Evolutionary conservation across 202 grass and related monocot genomes (phyloP).

Genomic region (Zizania palustris): DNA sequence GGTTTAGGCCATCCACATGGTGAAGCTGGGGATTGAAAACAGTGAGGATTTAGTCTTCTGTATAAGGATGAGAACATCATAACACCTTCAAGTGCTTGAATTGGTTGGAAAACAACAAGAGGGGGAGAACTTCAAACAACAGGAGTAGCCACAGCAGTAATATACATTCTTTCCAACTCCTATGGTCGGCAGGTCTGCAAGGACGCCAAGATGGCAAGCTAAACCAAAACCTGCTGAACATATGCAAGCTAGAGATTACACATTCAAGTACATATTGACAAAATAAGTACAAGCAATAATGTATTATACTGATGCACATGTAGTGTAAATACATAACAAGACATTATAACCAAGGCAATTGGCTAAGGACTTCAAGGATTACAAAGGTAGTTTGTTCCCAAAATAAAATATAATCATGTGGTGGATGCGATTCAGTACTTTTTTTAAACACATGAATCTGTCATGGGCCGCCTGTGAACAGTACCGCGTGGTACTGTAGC

Average conservation of each 20-base stretch:
- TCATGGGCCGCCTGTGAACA: too few relatives aligned
- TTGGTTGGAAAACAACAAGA: neutral
- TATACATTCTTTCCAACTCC: slow-evolving; percentile 91
- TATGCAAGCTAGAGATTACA: slow-evolving; percentile 5
- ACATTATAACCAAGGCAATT: neutral
- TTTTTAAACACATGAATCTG: too few relatives aligned
- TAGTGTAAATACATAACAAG: slow-evolving; percentile 9
- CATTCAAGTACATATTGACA: neutral
- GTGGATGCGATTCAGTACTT: neutral
- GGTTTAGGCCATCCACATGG: slow-evolving; percentile 86
- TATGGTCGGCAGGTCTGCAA: slow-evolving; percentile 70
- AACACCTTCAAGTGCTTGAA: neutral
- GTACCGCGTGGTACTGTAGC: too few relatives aligned
- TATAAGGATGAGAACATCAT: neutral
- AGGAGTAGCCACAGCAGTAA: neutral
- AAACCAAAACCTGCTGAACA: slow-evolving; percentile 84
- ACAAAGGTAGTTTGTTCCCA: neutral
- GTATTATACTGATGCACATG: slow-evolving; percentile 14
- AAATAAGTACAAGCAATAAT: too few relatives aligned
- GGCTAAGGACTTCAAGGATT: neutral
- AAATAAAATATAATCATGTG: slow-evolving; percentile 15
- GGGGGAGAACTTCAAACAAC: neutral
- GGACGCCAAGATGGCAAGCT: slow-evolving; percentile 91
- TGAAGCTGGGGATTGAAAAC: slow-evolving; percentile 63
- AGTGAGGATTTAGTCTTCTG: slow-evolving; percentile 27